Base-by-base conservation (phyloP, 345 rosid species). In the Brassica incana region DNA sequence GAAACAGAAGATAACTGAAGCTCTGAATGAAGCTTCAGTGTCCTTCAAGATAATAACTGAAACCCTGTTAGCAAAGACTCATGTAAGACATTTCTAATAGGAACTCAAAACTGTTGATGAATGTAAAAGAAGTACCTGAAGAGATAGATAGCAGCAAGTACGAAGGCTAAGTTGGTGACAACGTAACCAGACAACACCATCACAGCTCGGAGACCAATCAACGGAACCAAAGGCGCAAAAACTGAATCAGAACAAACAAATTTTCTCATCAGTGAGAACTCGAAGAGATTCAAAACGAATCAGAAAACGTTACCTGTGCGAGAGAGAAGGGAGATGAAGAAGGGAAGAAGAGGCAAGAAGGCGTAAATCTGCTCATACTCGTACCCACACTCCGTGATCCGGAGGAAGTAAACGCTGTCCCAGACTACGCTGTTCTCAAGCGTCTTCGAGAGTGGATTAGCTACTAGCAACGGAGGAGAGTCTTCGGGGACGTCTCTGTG, bases 281-380 rank as follows among this genome's bases (percentile, higher is more conserved):
- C 11, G 2, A 33, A 33, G 36, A 61, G 25, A 65, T 25, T 16
- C 29, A 61, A 61, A 15, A 8, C 32, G 11, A 38, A 74, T 9
- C 29, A 20, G 11, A 10, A 43, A 58, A 18, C 5, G 16, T 50
- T 4, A 50, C 97, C 95, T 85, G 98, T 78, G 45, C 82, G 93
- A 4, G 96, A 83, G 23, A 91, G 69, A 65, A 87, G 4, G 18
- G 81, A 80, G 40, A 91, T 89, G 86, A 79, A 84, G 52, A 84
- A 60, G 3, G 98, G 99, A 61, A 95, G 90, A 20, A 93, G 84
- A 29, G 99, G 99, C 61, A 88, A 83, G 88, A 95, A 95, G 36
- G 99, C 98, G 59, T 88, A 95, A 43, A 84, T 74, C 89, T 93
- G 99, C 86, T 93, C 99, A 59, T 93, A 91, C 87, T 95, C 97